Evolutionary conservation across 768 basidiomycete genomes (phyloP).

Genomic region (Lactarius psammicola): DNA sequence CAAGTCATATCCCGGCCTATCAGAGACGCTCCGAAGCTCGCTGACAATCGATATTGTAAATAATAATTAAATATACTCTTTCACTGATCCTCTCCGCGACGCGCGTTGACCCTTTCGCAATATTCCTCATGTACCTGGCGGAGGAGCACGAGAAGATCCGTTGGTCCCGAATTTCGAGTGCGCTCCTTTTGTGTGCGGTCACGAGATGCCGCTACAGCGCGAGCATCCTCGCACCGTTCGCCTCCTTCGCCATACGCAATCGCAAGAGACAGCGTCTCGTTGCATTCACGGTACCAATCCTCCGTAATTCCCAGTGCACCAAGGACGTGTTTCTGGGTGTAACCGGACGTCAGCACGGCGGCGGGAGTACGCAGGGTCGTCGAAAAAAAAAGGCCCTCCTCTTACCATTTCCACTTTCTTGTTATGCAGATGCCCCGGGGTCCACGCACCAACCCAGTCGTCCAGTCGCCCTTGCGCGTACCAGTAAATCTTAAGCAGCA

Average conservation of each 20-base stretch:
- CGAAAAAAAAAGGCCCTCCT: background rate
- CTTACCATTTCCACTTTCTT: conserved; percentile 20
- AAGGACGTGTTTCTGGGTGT: conserved; percentile 12
- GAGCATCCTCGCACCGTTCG: conserved; percentile 15
- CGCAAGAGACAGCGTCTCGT: conserved; percentile 22
- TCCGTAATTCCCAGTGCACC: conserved; percentile 16
- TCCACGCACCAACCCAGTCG: conserved; percentile 12
- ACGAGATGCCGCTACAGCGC: conserved; percentile 14
- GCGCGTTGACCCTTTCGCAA: conserved; percentile 7
- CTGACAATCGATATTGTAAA: background rate
- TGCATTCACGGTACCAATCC: conserved; percentile 25
- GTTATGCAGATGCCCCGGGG: conserved; percentile 10
- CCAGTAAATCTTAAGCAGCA: conserved; percentile 21
- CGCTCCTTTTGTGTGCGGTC: conserved; percentile 22
- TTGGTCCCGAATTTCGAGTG: conserved; percentile 5
- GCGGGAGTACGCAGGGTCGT: background rate
- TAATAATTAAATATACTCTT: background rate
- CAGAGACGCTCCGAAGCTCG: too few species aligned
- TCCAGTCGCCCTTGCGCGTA: conserved; percentile 19
- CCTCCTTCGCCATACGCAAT: conserved; percentile 22
- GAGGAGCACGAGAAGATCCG: conserved; percentile 17
- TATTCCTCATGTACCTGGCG: conserved; percentile 20
- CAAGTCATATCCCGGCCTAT: too few species aligned
- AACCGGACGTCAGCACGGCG: background rate
- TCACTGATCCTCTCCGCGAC: background rate